Percentiles rank a stretch among this genome's conserved stretches.
These are phyloP conservation scores for Chaetothyriales sp. DNA, from an alignment of 2,329 filamentous ascomycete species.

Conservation along the genomic window DNA sequence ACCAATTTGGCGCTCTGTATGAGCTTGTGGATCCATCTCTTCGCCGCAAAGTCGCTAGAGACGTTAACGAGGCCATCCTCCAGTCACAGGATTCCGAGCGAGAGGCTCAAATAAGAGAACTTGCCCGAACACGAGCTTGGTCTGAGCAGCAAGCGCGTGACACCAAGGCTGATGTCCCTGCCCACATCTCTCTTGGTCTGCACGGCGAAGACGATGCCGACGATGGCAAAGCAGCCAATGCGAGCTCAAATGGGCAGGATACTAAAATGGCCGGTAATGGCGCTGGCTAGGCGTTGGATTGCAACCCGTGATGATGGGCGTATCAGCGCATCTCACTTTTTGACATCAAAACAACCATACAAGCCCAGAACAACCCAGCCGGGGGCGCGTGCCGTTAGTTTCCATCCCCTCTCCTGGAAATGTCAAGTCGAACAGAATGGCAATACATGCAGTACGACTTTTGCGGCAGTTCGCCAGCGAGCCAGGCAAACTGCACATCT, in stretches of 20 bases:
- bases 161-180: conserved; percentile 33
- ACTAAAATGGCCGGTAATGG: conserved; percentile 13
- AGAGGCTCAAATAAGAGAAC: conserved; percentile 67
- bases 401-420: no score
- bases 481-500: no score
- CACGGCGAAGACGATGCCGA: conserved; percentile 14
- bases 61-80: conserved; percentile 81
- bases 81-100: conserved; percentile 56
- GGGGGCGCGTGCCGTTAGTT: no score
- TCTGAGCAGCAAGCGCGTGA: conserved; percentile 50
- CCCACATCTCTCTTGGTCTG: conserved; percentile 33
- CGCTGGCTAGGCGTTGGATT: background rate
- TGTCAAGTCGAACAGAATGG: no score
- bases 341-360: background rate
- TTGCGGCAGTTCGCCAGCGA: no score
- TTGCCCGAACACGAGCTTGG: conserved; percentile 76
- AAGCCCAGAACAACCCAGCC: background rate
- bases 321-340: background rate
- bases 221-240: conserved; percentile 4
- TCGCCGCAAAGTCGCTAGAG: conserved; percentile 67
- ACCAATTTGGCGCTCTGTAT: conserved; percentile 40
- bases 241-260: conserved; percentile 13
- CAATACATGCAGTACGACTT: no score
- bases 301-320: background rate
- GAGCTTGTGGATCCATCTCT: conserved; percentile 66